A percentile compares a stretch with the other conserved stretches of the same genome.
Evolutionary conservation across 108 stramenopile species (phyloP).

Genomic region (Skeletonema menzelii): DNA sequence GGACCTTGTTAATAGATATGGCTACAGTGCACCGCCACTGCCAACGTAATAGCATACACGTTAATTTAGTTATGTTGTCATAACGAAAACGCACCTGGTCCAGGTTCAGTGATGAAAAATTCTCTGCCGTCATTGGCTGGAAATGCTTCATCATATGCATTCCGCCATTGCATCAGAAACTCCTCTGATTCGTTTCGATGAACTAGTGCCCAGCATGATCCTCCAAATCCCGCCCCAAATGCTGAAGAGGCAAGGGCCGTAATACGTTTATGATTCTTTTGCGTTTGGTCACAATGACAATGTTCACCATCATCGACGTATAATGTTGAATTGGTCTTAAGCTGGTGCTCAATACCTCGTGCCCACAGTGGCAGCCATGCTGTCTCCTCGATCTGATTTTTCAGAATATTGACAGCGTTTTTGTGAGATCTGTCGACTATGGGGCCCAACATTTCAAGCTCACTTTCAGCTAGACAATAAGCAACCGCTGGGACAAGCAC

Average conservation of each 20-base stretch:
- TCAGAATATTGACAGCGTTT: conserved; percentile 17
- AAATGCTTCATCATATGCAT: conserved; percentile 22
- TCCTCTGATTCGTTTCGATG: conserved; percentile 8
- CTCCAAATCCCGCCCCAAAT: conserved; percentile 32
- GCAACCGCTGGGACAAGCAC: conserved; percentile 17
- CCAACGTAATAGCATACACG: neutral
- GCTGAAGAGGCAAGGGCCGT: conserved; percentile 21
- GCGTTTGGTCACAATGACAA: neutral
- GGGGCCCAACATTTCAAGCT: conserved; percentile 7
- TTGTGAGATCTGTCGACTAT: conserved; percentile 16
- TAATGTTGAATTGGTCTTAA: neutral
- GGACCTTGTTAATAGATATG: conserved; percentile 59
- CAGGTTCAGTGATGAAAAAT: conserved; percentile 29
- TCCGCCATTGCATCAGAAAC: conserved; percentile 17
- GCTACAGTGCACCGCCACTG: conserved; percentile 21
- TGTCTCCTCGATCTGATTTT: conserved; percentile 23
- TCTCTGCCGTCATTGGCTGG: conserved; percentile 8
- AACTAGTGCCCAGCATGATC: conserved; percentile 28
- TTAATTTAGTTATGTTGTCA: neutral
- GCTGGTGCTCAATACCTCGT: conserved; percentile 8
- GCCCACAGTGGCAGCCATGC: conserved; percentile 31
- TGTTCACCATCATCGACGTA: neutral
- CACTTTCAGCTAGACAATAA: conserved; percentile 2
- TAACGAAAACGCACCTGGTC: conserved; percentile 20
- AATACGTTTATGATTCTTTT: neutral